Evolutionary conservation across 257 asterid genomes (phyloP).

Genomic region (Misopates orontium): DNA sequence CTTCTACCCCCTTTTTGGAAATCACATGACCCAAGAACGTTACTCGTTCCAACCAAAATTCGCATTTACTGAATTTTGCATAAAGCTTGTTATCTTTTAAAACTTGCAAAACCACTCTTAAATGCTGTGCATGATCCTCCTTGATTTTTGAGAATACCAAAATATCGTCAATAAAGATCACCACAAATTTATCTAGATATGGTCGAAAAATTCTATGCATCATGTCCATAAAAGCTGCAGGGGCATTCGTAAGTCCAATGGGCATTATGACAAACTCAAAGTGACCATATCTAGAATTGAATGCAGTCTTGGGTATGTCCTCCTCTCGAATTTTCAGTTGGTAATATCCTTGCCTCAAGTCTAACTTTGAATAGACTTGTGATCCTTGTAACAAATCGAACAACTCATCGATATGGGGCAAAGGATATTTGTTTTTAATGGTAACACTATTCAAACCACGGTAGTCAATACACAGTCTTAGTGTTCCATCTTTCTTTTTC

Average conservation of each 20-base stretch:
- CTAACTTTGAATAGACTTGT: not conserved
- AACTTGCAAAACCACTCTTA: too few species aligned
- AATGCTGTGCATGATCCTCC: too few species aligned
- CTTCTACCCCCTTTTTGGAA: too few species aligned
- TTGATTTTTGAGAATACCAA: too few species aligned
- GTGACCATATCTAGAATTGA: not conserved
- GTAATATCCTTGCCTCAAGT: not conserved
- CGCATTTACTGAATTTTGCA: too few species aligned
- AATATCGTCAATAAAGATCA: too few species aligned
- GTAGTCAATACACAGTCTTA: not conserved
- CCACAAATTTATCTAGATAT: too few species aligned
- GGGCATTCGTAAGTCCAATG: not conserved
- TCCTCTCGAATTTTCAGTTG: not conserved
- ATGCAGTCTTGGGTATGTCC: not conserved
- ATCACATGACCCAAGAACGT: too few species aligned
- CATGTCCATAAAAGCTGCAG: too few species aligned
- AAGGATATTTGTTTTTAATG: not conserved
- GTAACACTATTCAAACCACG: not conserved
- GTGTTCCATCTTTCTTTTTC: not conserved
- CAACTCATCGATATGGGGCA: conserved; percentile 9
- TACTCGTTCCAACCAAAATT: too few species aligned
- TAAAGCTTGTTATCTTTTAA: too few species aligned
- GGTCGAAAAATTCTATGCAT: too few species aligned
- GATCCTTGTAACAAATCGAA: not conserved
- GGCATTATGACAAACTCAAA: conserved; percentile 1